Evolutionary conservation across 176 grass and related monocot species (phyloP), one percentile per base, ranked within the genome.

Genomic region (Alopecurus myosuroides): DNA sequence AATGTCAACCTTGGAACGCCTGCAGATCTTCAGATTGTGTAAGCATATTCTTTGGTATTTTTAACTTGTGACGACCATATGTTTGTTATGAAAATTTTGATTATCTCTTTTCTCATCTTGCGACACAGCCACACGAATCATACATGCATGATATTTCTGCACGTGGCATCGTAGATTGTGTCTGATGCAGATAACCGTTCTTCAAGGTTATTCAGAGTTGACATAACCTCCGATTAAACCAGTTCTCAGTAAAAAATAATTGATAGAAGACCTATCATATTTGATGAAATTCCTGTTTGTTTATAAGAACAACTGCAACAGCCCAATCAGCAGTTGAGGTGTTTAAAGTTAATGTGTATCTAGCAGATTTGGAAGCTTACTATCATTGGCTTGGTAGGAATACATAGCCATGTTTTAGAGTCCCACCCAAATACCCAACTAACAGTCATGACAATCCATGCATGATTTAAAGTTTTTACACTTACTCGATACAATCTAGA

Each of bases 21-120:
- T 76, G 86, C 92, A 85, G 95, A 97, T 81, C 68, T 92, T 74
- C 86, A 89, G 52, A 80, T 97, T 77, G 44, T 86, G 92, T 94
- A 97, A 89, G 95, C 7, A 48, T 48, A 48, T 48, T 15, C 13
- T 51, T 36, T 26, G 13, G n/a, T 53, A 4, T 69, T 80, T 14
- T 33, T 36, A 14, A 48, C 14, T 48, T 48, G 45, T 48, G n/a
- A 20, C 79, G 19, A 28, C 45, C 35, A 74, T 74, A 88, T 79
- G 7, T 48, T 65, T 79, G 7, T 48, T 74, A n/a, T 85, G 37
- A 48, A 10, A 60, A 55, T 41, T 84, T 36, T 83, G 58, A 80
- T 39, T 13, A 11, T 65, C 25, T 41, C 25, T 78, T 9, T 57
- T n/a, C 56, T 35, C 7, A 6, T 56, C 0, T 82, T 74, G 71